phyloP scores from a whole-genome alignment of 106 monocot genomes.

The Narthecium ossifragum region DNA sequence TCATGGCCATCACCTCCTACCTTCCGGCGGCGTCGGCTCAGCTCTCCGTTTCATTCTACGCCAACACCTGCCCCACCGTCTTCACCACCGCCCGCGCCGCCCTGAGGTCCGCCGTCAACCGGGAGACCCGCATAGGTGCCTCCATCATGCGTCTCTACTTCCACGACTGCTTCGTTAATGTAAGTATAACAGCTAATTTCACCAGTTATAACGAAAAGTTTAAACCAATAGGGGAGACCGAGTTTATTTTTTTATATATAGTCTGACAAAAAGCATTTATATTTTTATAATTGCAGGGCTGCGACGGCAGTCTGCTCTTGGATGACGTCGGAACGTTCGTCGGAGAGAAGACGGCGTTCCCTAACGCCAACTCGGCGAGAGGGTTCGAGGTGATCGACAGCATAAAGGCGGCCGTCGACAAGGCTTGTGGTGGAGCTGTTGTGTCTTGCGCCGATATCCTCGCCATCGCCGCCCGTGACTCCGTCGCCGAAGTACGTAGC shows the following conservation, averaged over 20 bases:
- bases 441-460: conserved; percentile 66
- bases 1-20: background rate
- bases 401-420: conserved; percentile 29
- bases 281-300: too few relatives aligned
- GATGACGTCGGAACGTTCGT: conserved; percentile 19
- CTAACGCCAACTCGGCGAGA: conserved; percentile 36
- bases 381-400: conserved; percentile 49
- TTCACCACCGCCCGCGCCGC: conserved; percentile 8
- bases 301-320: conserved; percentile 26
- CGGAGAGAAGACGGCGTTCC: conserved; percentile 23
- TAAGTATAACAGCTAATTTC: conserved; percentile 5
- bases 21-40: conserved; percentile 7
- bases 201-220: background rate
- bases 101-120: conserved; percentile 10
- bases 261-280: too few relatives aligned
- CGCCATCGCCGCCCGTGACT: conserved; percentile 48
- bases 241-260: too few relatives aligned
- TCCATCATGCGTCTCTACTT: conserved; percentile 51
- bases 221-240: too few relatives aligned
- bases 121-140: conserved; percentile 34
- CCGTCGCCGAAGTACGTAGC: conserved; percentile 26
- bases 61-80: conserved; percentile 14
- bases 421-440: conserved; percentile 12
- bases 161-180: conserved; percentile 64
- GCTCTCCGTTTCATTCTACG: conserved; percentile 19